A percentile compares a stretch with the other conserved stretches of the same genome.
Conservation (phyloP, 2,329 filamentous ascomycete species). For the Colletotrichum chrysophilum region DNA sequence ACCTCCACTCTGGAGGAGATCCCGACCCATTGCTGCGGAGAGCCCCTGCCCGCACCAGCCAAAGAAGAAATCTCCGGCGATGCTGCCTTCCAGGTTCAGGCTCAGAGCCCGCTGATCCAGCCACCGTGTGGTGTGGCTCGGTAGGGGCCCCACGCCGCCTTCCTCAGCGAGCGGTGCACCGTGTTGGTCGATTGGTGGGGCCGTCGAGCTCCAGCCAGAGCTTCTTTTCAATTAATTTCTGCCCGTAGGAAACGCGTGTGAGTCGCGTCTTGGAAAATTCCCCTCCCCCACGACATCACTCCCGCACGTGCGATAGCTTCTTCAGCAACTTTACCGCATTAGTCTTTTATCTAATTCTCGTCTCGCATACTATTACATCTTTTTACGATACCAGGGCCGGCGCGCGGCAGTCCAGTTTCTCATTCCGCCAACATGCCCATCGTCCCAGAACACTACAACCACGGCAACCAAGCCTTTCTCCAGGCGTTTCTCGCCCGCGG, state of each 20-base stretch:
- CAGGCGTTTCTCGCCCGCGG: constrained; percentile 85
- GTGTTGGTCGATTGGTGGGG: neutral
- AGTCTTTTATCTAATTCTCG: neutral
- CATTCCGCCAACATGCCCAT: constrained; percentile 12
- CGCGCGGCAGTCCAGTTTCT: neutral
- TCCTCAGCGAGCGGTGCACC: neutral
- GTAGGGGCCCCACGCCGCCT: neutral
- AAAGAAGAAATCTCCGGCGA: neutral
- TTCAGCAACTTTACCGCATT: neutral
- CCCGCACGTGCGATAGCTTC: neutral
- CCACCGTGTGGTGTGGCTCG: neutral
- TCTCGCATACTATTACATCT: neutral
- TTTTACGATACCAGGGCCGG: neutral
- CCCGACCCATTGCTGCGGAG: neutral
- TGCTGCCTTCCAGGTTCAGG: neutral
- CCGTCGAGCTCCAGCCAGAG: neutral
- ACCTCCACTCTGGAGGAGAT: neutral
- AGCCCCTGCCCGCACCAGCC: neutral
- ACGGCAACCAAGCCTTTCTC: constrained; percentile 85
- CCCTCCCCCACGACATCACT: neutral
- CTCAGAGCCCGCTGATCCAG: neutral
- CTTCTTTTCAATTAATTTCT: neutral
- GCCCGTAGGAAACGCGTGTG: neutral
- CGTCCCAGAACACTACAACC: constrained; percentile 44
- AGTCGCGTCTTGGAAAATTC: neutral